Evolutionary conservation across 257 asterid genomes (phyloP), one percentile per base, ranked within the genome.

Genomic region (Knoxia roxburghii): DNA sequence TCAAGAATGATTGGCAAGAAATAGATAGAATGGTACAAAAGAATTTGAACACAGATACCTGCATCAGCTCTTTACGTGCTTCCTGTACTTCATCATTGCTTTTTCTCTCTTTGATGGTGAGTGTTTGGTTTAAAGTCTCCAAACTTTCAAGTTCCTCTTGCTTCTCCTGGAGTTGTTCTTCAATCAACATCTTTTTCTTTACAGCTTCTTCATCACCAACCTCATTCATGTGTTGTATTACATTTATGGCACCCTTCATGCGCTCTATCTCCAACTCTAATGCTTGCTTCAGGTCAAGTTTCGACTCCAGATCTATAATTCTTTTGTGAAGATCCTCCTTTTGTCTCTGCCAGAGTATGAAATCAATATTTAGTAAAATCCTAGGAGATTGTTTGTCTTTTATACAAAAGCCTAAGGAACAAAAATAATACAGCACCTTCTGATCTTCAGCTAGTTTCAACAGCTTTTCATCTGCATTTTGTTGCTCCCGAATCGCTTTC

Each of bases 51-150:
- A 32, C 20, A 10, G 91, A 81, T 64, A 93, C 98, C 59, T 82
- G 69, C 71, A 93, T 76, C 81, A 93, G 75, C 71, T 86, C 98
- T 81, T 88, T 93, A 10, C 97, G 92, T 57, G 98, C 97, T 3
- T 88, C 97, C 75, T 87, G 97, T 72, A 93, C 75, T 80, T 88
- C 96, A 49, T 86, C 95, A 50, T 89, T 93, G 65, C 75, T 67
- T 63, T 72, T 81, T 80, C 95, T 88, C 80, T 93, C 96, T 87
- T 79, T 80, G 58, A 83, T 70, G 17, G 86, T 71, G 54, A 88
- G 80, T 75, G 80, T 70, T 71, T 85, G 91, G 81, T 84, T 86
- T 50, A 86, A 27, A 39, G 75, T 46, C 48, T 79, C 83, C 71
- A 84, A 40, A 64, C 74, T 75, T 1, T 76, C 86, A 49, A 83